Evolutionary conservation across 2,329 filamentous ascomycete genomes (phyloP), one percentile per base, ranked within the genome.

Genomic region (Exophiala bonariae): DNA sequence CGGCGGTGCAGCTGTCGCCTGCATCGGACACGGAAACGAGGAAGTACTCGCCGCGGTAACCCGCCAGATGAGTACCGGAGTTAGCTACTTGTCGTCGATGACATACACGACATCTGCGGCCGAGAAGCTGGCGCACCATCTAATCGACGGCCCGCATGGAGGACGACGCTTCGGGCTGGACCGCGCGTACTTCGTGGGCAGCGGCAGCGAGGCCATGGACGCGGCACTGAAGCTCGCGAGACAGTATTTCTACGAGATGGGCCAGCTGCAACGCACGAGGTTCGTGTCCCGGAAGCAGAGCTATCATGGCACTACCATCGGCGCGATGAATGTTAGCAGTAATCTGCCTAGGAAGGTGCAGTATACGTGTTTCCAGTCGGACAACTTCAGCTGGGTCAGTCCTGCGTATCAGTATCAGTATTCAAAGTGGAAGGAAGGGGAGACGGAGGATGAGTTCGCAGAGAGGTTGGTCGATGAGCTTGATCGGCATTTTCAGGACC

Each of bases 221-320:
- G 81, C 82, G 2, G 78, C 83, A 1, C 66, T 86, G 50, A 90
- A 89, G 59, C 66, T 88, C 13, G 74, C 81, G 9, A 70, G 80
- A 2, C 85, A 89, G 61, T 89, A 82, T 60, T 85, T 79, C 57
- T 69, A 80, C n/a, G 82, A 85, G 62, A 72, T 79, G 31, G 54
- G 65, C 2, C 65, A 68, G 0, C 72, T 72, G 3, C 69, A 87
- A 54, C 74, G 85, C 2, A 72, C 70, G 0, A 73, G 77, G 38
- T 86, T 85, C 65, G 86, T 90, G 56, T 74, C 81, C 5, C 76
- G 86, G 13, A 68, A 79, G 20, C 74, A 81, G 17, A 84, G 81
- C 10, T 90, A 87, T 58, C 86, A 90, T 57, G 86, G 86, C 4
- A 82, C 77, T 20, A 89, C 85, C 0, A 63, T 90, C 0, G 86